Evolutionary conservation across 1,139 yeast species (phyloP).

Genomic region (Blastobotrys indianensis): DNA sequence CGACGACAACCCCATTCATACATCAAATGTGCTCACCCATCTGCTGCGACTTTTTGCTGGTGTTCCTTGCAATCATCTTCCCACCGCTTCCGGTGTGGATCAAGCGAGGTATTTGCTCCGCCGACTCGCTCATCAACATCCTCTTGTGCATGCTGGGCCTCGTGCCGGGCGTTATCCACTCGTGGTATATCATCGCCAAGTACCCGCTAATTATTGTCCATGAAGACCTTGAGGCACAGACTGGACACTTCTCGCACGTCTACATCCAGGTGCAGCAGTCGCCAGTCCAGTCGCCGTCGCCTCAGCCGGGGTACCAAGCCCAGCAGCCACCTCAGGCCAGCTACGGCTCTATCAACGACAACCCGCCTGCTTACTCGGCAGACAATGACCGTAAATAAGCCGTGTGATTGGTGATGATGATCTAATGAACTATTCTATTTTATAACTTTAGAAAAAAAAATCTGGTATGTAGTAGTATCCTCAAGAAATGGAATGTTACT

Average conservation of each 20-base stretch:
- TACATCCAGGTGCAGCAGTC: constrained; percentile 12
- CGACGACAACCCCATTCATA: too few relatives aligned
- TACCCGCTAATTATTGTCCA: constrained; percentile 29
- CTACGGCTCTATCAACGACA: constrained; percentile 9
- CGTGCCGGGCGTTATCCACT: constrained; percentile 60
- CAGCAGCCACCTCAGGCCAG: constrained; percentile 2
- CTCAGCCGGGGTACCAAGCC: constrained; percentile 2
- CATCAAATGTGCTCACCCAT: constrained; percentile 16
- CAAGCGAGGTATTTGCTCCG: constrained; percentile 67
- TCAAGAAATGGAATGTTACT: too few relatives aligned
- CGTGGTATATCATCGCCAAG: constrained; percentile 42
- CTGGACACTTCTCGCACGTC: constrained; percentile 15
- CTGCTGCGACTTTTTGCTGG: constrained; percentile 62
- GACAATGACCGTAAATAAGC: neutral
- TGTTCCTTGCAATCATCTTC: constrained; percentile 67
- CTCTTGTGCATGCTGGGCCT: constrained; percentile 71
- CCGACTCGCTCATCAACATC: constrained; percentile 69
- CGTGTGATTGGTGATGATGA: too few relatives aligned
- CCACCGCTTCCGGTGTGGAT: constrained; percentile 82
- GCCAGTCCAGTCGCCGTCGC: constrained; percentile 1
- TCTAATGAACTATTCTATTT: too few relatives aligned
- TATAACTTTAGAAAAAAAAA: too few relatives aligned
- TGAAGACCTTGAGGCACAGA: constrained; percentile 8
- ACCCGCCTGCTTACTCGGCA: constrained; percentile 9
- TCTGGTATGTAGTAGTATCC: too few relatives aligned